These are phyloP conservation scores for Striga hermonthica DNA, from an alignment of 305 asterid genomes.

Conservation along the genomic window DNA sequence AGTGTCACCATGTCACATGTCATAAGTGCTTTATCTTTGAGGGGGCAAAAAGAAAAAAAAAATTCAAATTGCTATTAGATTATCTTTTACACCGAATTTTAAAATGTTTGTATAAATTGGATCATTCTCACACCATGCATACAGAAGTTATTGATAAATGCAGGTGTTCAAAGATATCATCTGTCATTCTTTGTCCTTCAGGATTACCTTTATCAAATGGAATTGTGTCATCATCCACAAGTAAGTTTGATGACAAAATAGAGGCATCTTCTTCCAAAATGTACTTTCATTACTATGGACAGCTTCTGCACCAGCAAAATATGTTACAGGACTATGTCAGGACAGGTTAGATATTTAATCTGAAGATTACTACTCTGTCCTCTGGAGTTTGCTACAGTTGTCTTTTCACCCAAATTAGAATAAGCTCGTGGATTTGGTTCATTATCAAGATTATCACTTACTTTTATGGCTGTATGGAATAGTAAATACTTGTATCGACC, in stretches of 20 bases:
- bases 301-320: constrained; percentile 95
- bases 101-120: constrained; percentile 9
- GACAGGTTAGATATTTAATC: constrained; percentile 64
- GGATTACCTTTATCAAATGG: constrained; percentile 68
- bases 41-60: not conserved
- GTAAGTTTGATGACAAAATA: constrained; percentile 92
- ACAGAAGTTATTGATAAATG: not conserved
- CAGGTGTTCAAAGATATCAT: constrained; percentile 21
- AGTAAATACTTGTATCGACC: constrained; percentile 21
- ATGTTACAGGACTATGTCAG: constrained; percentile 99
- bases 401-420: constrained; percentile 15
- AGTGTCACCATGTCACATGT: not conserved
- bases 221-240: constrained; percentile 41
- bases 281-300: constrained; percentile 98
- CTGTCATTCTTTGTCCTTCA: constrained; percentile 35
- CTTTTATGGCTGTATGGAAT: constrained; percentile 16
- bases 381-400: constrained; percentile 22
- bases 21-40: constrained; percentile 4
- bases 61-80: not conserved
- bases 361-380: constrained; percentile 26
- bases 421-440: constrained; percentile 14
- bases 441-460: constrained; percentile 16
- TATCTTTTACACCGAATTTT: not conserved
- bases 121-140: constrained; percentile 6
- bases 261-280: constrained; percentile 96